phyloP scores from a whole-genome alignment of 352 stramenopile species.

The Phytophthora parvispora region DNA sequence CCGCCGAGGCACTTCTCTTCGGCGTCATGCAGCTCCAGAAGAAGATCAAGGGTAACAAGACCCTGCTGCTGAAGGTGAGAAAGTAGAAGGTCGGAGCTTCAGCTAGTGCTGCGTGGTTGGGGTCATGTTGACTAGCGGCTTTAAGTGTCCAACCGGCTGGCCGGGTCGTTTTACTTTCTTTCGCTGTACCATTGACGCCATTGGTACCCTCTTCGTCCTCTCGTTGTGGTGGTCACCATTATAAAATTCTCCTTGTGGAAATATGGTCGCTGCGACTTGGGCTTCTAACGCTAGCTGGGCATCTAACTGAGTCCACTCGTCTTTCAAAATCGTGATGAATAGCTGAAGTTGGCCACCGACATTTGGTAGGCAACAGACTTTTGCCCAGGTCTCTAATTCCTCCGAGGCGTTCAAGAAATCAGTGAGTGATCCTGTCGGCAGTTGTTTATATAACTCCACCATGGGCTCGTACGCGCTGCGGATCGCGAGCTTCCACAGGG shows the following conservation, averaged over 20 bases:
- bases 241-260: background rate
- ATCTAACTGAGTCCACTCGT: slow-evolving; percentile 25
- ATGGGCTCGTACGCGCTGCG: slow-evolving; percentile 37
- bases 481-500: slow-evolving; percentile 56
- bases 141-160: slow-evolving; percentile 5
- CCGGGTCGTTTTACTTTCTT: slow-evolving; percentile 2
- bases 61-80: slow-evolving; percentile 17
- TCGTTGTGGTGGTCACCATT: background rate
- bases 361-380: slow-evolving; percentile 10
- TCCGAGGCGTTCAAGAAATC: slow-evolving; percentile 32
- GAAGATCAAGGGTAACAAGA: slow-evolving; percentile 22
- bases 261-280: slow-evolving; percentile 1
- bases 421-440: slow-evolving; percentile 43
- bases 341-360: slow-evolving; percentile 39
- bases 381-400: slow-evolving; percentile 6
- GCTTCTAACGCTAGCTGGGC: slow-evolving; percentile 6
- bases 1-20: slow-evolving; percentile 17
- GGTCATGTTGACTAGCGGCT: slow-evolving; percentile 1
- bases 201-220: no score
- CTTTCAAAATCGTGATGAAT: slow-evolving; percentile 32
- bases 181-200: background rate
- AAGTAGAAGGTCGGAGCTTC: slow-evolving; percentile 23
- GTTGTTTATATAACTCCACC: slow-evolving; percentile 35
- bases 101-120: background rate
- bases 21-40: slow-evolving; percentile 26